These are phyloP conservation scores for Metschnikowia proteae DNA, from an alignment of 805 yeast species.

Conservation along the genomic window DNA sequence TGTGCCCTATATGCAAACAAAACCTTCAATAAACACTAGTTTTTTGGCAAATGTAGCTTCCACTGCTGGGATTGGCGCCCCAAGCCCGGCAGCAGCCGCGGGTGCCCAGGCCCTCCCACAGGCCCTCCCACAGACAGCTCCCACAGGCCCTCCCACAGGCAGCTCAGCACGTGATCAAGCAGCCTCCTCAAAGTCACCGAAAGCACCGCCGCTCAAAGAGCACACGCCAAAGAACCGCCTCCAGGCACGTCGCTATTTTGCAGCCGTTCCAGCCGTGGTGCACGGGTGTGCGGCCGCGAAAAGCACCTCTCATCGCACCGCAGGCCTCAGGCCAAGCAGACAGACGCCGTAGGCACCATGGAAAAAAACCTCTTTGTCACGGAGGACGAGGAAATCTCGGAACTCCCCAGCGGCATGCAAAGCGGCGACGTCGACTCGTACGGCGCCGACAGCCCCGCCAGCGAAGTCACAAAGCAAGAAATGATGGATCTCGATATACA, in stretches of 20 bases:
- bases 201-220: no score
- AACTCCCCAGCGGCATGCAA: slow-evolving; percentile 2
- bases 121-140: no score
- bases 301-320: not conserved
- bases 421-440: not conserved
- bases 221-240: no score
- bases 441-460: not conserved
- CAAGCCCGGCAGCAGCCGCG: no score
- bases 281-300: slow-evolving; percentile 1
- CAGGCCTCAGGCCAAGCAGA: not conserved
- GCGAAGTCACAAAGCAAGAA: not conserved
- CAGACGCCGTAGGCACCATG: not conserved
- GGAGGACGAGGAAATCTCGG: slow-evolving; percentile 17
- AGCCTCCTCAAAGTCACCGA: no score
- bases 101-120: no score
- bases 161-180: no score
- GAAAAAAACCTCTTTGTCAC: slow-evolving; percentile 16
- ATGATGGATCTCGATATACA: not conserved
- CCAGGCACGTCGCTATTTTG: no score
- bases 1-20: not conserved
- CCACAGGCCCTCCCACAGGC: no score
- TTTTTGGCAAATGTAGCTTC: not conserved
- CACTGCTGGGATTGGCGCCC: no score
- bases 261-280: not conserved
- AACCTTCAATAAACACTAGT: not conserved